phyloP scores from a whole-genome alignment of 352 stramenopile species.

The Elongisporangium anandrum region DNA sequence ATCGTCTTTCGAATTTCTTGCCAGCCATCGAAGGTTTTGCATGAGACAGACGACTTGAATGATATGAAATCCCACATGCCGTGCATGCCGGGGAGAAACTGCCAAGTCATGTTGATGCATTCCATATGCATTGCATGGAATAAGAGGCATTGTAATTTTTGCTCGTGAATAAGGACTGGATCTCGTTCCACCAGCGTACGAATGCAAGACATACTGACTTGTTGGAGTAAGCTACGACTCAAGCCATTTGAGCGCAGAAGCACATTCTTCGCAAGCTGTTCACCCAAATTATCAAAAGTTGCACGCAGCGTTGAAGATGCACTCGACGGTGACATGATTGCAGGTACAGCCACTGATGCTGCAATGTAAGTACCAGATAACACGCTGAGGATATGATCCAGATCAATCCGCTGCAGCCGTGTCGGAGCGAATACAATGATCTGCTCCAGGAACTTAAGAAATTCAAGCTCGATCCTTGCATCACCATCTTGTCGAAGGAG shows the following conservation, averaged over 20 bases:
- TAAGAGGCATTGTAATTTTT: slow-evolving; percentile 63
- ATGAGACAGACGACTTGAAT: slow-evolving; percentile 25
- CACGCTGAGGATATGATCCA: slow-evolving; percentile 58
- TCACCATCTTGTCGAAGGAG: slow-evolving; percentile 68
- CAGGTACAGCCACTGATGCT: slow-evolving; percentile 6
- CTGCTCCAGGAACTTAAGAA: slow-evolving; percentile 80
- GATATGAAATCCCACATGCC: slow-evolving; percentile 66
- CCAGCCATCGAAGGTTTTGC: slow-evolving; percentile 9
- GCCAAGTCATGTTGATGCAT: slow-evolving; percentile 54
- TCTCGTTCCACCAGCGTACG: slow-evolving; percentile 77
- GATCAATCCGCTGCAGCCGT: slow-evolving; percentile 46
- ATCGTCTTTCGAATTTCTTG: slow-evolving; percentile 51
- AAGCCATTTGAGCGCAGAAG: slow-evolving; percentile 50
- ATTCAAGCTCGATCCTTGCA: slow-evolving; percentile 70
- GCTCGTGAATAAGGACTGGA: slow-evolving; percentile 48
- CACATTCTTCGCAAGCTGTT: slow-evolving; percentile 25
- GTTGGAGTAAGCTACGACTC: slow-evolving; percentile 62
- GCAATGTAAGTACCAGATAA: slow-evolving; percentile 32
- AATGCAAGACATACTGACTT: slow-evolving; percentile 68
- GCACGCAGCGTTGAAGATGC: background rate
- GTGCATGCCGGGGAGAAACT: slow-evolving; percentile 55
- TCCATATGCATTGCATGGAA: slow-evolving; percentile 78
- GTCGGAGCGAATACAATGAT: slow-evolving; percentile 74
- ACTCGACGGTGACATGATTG: slow-evolving; percentile 3
- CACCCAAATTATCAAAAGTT: slow-evolving; percentile 14